phyloP scores from a whole-genome alignment of 805 yeast species.

The Pichia scutulata region DNA sequence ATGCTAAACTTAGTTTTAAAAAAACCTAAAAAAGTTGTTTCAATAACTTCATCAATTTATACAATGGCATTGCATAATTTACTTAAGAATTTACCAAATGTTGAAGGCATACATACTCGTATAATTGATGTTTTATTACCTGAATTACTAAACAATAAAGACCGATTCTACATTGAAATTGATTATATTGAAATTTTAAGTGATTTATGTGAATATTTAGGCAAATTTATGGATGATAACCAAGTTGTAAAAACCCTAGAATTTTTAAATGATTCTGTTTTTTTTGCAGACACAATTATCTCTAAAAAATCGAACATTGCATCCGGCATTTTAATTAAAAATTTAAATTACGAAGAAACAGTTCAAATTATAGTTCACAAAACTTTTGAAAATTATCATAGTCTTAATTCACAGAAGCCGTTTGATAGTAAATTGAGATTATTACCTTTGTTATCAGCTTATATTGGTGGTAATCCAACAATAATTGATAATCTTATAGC shows the following conservation, averaged over 20 bases:
- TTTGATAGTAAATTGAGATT: neutral
- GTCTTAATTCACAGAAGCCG: slow-evolving; percentile 2
- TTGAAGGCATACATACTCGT: slow-evolving; percentile 12
- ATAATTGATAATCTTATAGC: slow-evolving; percentile 15
- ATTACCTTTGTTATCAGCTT: slow-evolving; percentile 5
- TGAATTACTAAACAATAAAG: slow-evolving; percentile 20
- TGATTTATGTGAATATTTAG: slow-evolving; percentile 44
- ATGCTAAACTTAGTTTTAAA: slow-evolving; percentile 10
- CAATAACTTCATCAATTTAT: slow-evolving; percentile 41
- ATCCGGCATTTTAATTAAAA: slow-evolving; percentile 28
- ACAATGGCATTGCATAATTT: slow-evolving; percentile 45
- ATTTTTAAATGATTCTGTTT: slow-evolving; percentile 30
- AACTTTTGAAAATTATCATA: neutral
- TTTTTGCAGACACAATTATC: slow-evolving; percentile 36
- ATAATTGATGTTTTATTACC: slow-evolving; percentile 35
- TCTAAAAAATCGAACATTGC: slow-evolving; percentile 38
- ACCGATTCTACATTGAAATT: slow-evolving; percentile 26
- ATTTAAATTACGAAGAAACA: slow-evolving; percentile 12
- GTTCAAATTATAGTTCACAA: neutral
- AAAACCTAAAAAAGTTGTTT: slow-evolving; percentile 21
- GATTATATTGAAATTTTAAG: slow-evolving; percentile 56
- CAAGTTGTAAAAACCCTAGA: slow-evolving; percentile 20
- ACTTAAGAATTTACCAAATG: slow-evolving; percentile 27
- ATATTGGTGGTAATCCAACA: slow-evolving; percentile 24
- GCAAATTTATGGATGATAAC: slow-evolving; percentile 19